These are phyloP conservation scores for Diaporthe velutina DNA, from an alignment of 2,329 filamentous ascomycete genomes.

Conservation along the genomic window DNA sequence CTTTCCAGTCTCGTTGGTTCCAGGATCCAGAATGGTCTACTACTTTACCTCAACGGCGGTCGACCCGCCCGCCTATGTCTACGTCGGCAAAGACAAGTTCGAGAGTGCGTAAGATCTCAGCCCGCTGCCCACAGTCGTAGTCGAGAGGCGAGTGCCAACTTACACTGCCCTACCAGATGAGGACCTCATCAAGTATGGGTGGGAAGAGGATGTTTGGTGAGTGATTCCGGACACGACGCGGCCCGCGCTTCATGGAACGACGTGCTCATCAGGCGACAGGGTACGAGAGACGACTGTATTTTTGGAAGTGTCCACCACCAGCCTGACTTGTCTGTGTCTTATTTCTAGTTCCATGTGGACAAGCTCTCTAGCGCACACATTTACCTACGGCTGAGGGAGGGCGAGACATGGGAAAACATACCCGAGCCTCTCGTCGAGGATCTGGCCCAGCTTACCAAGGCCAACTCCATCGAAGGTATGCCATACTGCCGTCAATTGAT, in stretches of 20 bases:
- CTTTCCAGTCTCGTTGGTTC: not conserved
- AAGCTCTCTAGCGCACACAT: slow-evolving; percentile 97
- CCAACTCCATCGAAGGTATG: slow-evolving; percentile 95
- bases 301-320: not conserved
- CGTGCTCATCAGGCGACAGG: slow-evolving; percentile 43
- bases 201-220: slow-evolving; percentile 96
- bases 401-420: slow-evolving; percentile 87
- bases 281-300: slow-evolving; percentile 45
- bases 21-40: slow-evolving; percentile 79
- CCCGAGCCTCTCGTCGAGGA: slow-evolving; percentile 81
- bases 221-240: slow-evolving; percentile 35
- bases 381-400: slow-evolving; percentile 86
- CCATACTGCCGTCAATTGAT: not conserved
- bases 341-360: slow-evolving; percentile 88
- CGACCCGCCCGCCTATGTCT: slow-evolving; percentile 86
- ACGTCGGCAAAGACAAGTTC: slow-evolving; percentile 98
- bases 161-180: slow-evolving; percentile 75
- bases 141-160: slow-evolving; percentile 36
- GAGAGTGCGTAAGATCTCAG: slow-evolving; percentile 78
- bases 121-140: slow-evolving; percentile 22
- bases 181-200: slow-evolving; percentile 93
- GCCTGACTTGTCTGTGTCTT: slow-evolving; percentile 24
- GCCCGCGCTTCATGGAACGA: not conserved
- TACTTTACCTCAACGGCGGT: slow-evolving; percentile 93
- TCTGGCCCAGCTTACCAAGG: slow-evolving; percentile 97